These are phyloP conservation scores for Colletotrichum costaricense DNA, from an alignment of 2,329 filamentous ascomycete genomes.

Conservation along the genomic window DNA sequence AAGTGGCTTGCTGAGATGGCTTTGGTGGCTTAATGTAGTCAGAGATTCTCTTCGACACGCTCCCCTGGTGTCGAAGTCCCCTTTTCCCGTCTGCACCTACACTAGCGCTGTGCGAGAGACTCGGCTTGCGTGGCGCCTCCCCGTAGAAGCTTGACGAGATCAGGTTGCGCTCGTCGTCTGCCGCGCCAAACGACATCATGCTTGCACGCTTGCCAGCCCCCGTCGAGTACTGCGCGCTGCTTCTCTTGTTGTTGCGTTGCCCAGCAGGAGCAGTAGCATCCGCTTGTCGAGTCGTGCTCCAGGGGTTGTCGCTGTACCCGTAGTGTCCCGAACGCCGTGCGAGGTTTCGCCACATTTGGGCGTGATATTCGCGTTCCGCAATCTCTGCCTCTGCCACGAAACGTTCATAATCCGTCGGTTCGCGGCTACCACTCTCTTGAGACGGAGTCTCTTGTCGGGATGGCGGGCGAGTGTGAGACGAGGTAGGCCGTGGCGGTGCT, in stretches of 20 bases:
- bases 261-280: constrained; percentile 5
- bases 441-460: not conserved
- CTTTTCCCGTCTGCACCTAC: constrained; percentile 15
- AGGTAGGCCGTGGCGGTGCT: not conserved
- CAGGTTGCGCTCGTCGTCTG: constrained; percentile 22
- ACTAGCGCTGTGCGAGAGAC: not conserved
- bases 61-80: constrained; percentile 40
- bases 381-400: constrained; percentile 43
- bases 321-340: constrained; percentile 36
- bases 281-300: constrained; percentile 1
- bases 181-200: constrained; percentile 16
- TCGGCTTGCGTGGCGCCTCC: not conserved
- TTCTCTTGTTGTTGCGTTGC: constrained; percentile 12
- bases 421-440: not conserved
- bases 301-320: constrained; percentile 19
- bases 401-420: constrained; percentile 41
- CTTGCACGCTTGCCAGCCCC: constrained; percentile 20
- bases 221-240: constrained; percentile 30
- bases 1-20: not conserved
- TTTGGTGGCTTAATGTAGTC: constrained; percentile 50
- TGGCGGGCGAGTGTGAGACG: not conserved
- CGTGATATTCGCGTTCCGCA: constrained; percentile 39
- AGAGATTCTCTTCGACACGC: constrained; percentile 59
- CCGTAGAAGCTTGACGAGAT: constrained; percentile 4
- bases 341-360: constrained; percentile 37